Percentiles rank a stretch among this genome's conserved stretches.
phyloP scores from a whole-genome alignment of 805 yeast genomes.

The Metschnikowia drakensbergensis region DNA sequence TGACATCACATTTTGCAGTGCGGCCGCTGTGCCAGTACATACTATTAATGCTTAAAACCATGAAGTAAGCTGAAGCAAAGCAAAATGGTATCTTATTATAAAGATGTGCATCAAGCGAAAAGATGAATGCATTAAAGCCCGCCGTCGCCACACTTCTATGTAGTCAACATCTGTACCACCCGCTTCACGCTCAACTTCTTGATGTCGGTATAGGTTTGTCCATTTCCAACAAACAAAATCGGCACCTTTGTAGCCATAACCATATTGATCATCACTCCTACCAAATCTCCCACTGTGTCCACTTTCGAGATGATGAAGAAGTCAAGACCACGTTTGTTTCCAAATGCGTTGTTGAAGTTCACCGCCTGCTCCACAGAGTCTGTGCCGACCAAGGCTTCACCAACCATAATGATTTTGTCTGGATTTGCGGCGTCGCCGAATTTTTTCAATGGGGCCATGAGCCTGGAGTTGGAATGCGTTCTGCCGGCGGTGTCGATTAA shows the following conservation, averaged over 20 bases:
- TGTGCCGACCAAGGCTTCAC: slow-evolving; percentile 96
- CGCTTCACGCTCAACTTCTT: slow-evolving; percentile 86
- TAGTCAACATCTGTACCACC: slow-evolving; percentile 84
- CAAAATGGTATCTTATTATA: too few species aligned
- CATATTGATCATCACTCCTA: slow-evolving; percentile 96
- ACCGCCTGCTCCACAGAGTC: slow-evolving; percentile 95
- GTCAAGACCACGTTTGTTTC: slow-evolving; percentile 73
- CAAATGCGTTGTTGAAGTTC: slow-evolving; percentile 91
- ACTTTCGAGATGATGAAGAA: slow-evolving; percentile 92
- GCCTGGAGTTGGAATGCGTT: slow-evolving; percentile 88
- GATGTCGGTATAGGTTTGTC: slow-evolving; percentile 93
- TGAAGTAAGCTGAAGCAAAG: too few species aligned
- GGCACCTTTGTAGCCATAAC: slow-evolving; percentile 96
- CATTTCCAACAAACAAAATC: slow-evolving; percentile 91
- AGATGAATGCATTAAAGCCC: too few species aligned
- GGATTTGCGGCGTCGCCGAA: slow-evolving; percentile 96
- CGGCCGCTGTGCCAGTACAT: neutral
- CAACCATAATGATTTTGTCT: slow-evolving; percentile 96
- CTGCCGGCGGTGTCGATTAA: slow-evolving; percentile 97
- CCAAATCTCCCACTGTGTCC: slow-evolving; percentile 95
- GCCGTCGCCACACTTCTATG: slow-evolving; percentile 24
- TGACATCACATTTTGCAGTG: slow-evolving; percentile 1
- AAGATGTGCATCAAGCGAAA: too few species aligned
- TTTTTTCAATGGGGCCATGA: slow-evolving; percentile 93
- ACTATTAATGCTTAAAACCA: neutral